Evolutionary conservation across 805 yeast genomes (phyloP), one percentile per base, ranked within the genome.

Genomic region (Metschnikowia gruessii): DNA sequence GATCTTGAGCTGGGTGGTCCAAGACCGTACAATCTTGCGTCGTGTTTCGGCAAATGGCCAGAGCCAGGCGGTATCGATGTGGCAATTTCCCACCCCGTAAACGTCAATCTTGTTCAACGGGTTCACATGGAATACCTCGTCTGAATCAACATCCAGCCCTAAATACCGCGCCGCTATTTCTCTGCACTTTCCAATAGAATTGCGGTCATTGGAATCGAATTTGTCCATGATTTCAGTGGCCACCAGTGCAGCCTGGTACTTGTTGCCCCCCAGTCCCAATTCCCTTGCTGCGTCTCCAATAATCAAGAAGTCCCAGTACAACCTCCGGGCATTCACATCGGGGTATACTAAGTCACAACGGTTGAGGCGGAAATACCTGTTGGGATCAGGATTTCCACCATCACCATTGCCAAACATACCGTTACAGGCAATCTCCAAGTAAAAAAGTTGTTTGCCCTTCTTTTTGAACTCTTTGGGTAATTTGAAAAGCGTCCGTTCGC

Each of bases 21-120:
- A 92, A 5, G 96, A 88, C 54, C 99, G 77, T 2, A 91, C 96
- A 45, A 92, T 81, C 62, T 92, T 92, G 43, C 98, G 79, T 57
- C 87, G 84, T 1, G 98, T 89, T 63, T 94, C 97, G 2, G 96
- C 97, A 72, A 85, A 92, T n/a, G 97, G 98, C 99, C 99, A 92
- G 48, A 90, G 74, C 99, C 99, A 92, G 13, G 98, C 98, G 15
- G 98, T 92, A 61, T 92, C 99, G 56, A 91, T 91, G 64, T 91
- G 98, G 64, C 98, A 94, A 63, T 94, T 87, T 36, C 99, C 99
- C 54, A 94, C 77, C 8, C 87, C 96, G 64, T 72, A 85, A 10
- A 91, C 96, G 46, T 84, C 82, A 48, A 79, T 66, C 44, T 47
- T 69, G 24, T 74, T 70, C 50, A 76, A 74, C 7, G 64, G 56